Base-by-base conservation (phyloP, 2,329 filamentous ascomycete species). In the Colletotrichum theobromicola region DNA sequence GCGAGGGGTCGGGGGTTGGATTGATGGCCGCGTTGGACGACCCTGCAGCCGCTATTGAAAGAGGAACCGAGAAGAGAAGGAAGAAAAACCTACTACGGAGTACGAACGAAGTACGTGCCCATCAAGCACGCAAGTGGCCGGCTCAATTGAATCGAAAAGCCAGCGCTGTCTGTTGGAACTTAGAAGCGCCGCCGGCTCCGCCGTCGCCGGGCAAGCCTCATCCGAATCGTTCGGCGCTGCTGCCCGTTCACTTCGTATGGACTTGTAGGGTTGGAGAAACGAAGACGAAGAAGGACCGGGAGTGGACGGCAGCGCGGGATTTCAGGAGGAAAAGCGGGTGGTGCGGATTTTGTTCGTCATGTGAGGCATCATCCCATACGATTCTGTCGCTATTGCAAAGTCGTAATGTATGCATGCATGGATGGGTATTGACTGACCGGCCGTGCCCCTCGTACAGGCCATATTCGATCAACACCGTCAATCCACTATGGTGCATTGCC, bases 21-120 rank as follows among this genome's bases (percentile, higher is more conserved):
- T 32, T 63, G 42, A 65, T 66, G 62, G 30, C 57, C 42, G 53
- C 58, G 37, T 28, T 35, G 64, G 46, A 74, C 34, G 73, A 67
- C 73, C 73, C 58, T 74, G 70, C 70, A 75, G 70, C 63, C 70
- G 65, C 70, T 69, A 74, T 75, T 75, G 73, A 71, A 74, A 68
- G 68, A 62, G 42, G 61, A 66, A 32, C 53, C 53, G n/a, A 55
- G 73, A 60, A 68, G 58, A 60, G 35, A 24, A 55, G n/a, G 32
- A 16, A 30, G 30, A 42, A 28, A 64, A 15, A 32, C 2, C n/a
- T 46, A 50, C n/a, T n/a, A n/a, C n/a, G n/a, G n/a, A n/a, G n/a
- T n/a, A n/a, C n/a, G n/a, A n/a, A n/a, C n/a, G 1, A 26, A 8
- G 35, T 35, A 42, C 64, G 57, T 24, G 15, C 21, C 32, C 58